Evolutionary conservation across 2,329 filamentous ascomycete species (phyloP), one percentile per base, ranked within the genome.

Genomic region (Talaromyces sp.): DNA sequence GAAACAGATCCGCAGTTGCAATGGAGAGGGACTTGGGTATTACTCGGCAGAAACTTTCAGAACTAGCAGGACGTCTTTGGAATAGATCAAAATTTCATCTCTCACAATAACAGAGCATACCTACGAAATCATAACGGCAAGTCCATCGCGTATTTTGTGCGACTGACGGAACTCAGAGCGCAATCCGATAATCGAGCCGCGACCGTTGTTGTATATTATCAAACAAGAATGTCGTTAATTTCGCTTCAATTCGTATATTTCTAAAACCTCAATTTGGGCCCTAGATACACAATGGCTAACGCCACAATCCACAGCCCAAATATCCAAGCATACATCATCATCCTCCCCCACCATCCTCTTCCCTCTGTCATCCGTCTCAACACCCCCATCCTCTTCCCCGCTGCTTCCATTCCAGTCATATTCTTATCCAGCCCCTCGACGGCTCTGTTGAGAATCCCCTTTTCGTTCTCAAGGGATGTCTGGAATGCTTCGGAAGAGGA

Each of bases 241-340:
- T 7, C 27, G 27, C 27, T 31, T 31, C 27, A 31, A 31, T 31
- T 31, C 22, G 27, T 31, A 3, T 31, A 31, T 6, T 31, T 6
- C 27, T 73, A 97, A 73, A 97, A 95, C 72, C 94, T 85, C 75
- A 97, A 78, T 82, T 97, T 98, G 0, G 94, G 94, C 74, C 92
- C 81, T 60, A 94, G 84, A 81, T 94, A 94, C 13, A 97, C 93
- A 69, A 97, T 78, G 74, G 96, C 71, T 41, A 97, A 81, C 19
- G 92, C 85, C 31, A 87, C 79, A n/a, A 96, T 71, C 89, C 92
- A 94, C 68, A 97, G 77, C 35, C 87, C 92, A 71, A 89, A 90
- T 58, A 97, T 93, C 84, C 91, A 90, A 45, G 83, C 89, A 81
- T 95, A 97, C 67, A 97, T 82, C 79, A 94, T 83, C 82, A 96